phyloP scores from a whole-genome alignment of 257 asterid species.

The Solanum phureja region DNA sequence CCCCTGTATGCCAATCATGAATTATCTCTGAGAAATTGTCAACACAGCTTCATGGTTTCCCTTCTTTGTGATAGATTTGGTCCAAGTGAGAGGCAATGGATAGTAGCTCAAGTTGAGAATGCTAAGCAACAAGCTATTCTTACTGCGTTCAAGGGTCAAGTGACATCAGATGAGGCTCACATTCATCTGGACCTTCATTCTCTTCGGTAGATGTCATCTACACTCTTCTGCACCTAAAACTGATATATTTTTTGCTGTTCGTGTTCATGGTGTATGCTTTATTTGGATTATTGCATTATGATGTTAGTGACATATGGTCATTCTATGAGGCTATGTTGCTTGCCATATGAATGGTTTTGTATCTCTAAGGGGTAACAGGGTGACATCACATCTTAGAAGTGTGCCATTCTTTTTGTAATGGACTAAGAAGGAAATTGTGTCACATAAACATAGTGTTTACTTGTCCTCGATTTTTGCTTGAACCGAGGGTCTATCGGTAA shows the following conservation, averaged over 20 bases:
- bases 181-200: slow-evolving; percentile 98
- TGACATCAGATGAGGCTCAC: slow-evolving; percentile 97
- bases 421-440: not conserved
- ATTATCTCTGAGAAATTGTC: not conserved
- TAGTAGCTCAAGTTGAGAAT: slow-evolving; percentile 98
- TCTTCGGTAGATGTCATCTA: slow-evolving; percentile 47
- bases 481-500: not conserved
- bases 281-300: not conserved
- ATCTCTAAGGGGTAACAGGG: not conserved
- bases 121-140: slow-evolving; percentile 94
- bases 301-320: not conserved
- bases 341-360: not conserved
- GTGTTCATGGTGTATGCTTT: not conserved
- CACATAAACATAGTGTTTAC: not conserved
- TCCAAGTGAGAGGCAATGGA: slow-evolving; percentile 96
- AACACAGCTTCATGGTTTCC: slow-evolving; percentile 9
- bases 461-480: not conserved
- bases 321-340: not conserved
- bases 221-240: not conserved
- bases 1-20: not conserved
- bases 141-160: slow-evolving; percentile 84
- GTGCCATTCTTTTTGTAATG: not conserved
- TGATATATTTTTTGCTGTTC: not conserved
- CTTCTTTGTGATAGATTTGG: slow-evolving; percentile 62
- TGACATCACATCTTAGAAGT: not conserved